phyloP scores from a whole-genome alignment of 202 grass and related monocot genomes.

The Hordeum pubiflorum region DNA sequence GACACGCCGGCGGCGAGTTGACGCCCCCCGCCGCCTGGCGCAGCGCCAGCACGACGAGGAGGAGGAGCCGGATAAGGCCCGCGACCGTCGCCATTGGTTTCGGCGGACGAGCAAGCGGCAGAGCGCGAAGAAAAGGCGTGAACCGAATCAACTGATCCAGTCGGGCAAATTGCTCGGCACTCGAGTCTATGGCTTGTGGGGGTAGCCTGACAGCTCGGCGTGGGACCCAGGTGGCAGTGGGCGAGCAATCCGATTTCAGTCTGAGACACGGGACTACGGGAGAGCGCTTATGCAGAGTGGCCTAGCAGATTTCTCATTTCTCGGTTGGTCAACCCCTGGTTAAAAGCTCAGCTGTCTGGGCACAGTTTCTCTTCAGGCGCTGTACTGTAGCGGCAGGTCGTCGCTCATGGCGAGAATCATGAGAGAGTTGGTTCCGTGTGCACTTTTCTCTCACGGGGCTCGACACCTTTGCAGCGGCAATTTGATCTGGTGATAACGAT shows the following conservation, averaged over 20 bases:
- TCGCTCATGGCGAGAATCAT: slow-evolving; percentile 26
- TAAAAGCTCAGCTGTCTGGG: background rate
- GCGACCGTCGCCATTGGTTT: slow-evolving; percentile 17
- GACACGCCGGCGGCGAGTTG: slow-evolving; percentile 37
- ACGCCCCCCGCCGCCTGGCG: background rate
- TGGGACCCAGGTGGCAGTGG: background rate
- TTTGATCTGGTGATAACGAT: slow-evolving; percentile 12
- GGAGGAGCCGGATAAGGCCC: background rate
- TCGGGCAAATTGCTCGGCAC: background rate
- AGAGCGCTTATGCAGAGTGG: background rate
- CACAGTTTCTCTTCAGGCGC: background rate
- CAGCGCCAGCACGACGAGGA: background rate
- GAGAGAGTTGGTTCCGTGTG: slow-evolving; percentile 42
- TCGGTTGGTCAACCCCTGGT: background rate
- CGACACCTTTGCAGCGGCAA: slow-evolving; percentile 13
- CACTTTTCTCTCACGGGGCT: slow-evolving; percentile 25
- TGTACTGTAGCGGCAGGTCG: background rate
- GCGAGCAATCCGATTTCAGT: background rate
- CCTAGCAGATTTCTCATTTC: background rate
- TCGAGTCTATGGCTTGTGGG: background rate
- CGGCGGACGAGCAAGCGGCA: background rate
- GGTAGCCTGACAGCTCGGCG: background rate
- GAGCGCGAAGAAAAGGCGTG: background rate
- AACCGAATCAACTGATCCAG: background rate
- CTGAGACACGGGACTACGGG: background rate